A percentile compares a stretch with the other conserved stretches of the same genome.
These are phyloP conservation scores for Lithohypha guttulata DNA, from an alignment of 2,329 filamentous ascomycete genomes.

Conservation along the genomic window DNA sequence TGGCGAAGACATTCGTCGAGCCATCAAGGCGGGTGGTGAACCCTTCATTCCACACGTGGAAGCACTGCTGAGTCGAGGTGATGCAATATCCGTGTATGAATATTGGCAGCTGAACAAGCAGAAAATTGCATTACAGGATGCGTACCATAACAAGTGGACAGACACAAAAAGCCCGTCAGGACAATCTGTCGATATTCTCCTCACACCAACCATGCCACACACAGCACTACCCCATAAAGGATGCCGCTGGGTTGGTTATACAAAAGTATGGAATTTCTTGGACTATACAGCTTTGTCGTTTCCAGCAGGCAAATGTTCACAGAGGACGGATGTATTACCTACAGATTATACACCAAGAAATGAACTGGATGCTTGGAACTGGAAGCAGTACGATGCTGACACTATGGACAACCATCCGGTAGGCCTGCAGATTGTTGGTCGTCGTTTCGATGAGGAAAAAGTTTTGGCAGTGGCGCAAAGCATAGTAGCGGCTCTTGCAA, in stretches of 20 bases:
- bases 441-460: slow-evolving; percentile 46
- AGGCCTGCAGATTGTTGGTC: slow-evolving; percentile 43
- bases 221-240: slow-evolving; percentile 20
- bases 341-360: slow-evolving; percentile 34
- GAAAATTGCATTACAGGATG: slow-evolving; percentile 44
- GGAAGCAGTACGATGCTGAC: slow-evolving; percentile 33
- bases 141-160: slow-evolving; percentile 51
- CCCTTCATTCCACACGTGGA: slow-evolving; percentile 51
- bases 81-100: slow-evolving; percentile 49
- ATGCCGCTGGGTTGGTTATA: slow-evolving; percentile 38
- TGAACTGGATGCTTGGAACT: slow-evolving; percentile 43
- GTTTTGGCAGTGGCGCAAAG: slow-evolving; percentile 36
- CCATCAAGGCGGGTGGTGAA: slow-evolving; percentile 46
- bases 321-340: neutral
- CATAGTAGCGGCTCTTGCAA: slow-evolving; percentile 25
- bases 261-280: slow-evolving; percentile 51
- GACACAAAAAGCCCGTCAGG: slow-evolving; percentile 36
- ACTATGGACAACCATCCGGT: slow-evolving; percentile 38
- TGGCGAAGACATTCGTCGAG: slow-evolving; percentile 50
- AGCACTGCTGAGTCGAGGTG: slow-evolving; percentile 41
- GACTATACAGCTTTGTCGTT: slow-evolving; percentile 51
- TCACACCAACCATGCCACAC: slow-evolving; percentile 53
- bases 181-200: slow-evolving; percentile 42
- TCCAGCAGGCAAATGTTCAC: slow-evolving; percentile 29
- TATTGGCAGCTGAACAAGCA: slow-evolving; percentile 58